Evolutionary conservation across 2,329 filamentous ascomycete species (phyloP).

Genomic region (Phialophora macrospora): DNA sequence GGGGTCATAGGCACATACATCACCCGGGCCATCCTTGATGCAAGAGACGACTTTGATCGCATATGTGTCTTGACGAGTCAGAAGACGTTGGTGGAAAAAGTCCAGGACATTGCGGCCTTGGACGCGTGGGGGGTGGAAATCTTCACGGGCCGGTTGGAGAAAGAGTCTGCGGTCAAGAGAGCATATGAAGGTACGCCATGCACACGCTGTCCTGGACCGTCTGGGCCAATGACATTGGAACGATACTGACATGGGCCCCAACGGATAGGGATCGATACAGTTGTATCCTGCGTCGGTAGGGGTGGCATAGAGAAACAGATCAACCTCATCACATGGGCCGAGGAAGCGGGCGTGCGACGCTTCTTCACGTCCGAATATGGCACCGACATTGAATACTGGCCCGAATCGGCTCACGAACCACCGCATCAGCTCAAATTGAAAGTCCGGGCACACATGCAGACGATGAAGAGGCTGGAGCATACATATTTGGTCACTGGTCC

Average conservation of each 20-base stretch:
- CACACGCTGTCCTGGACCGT: background rate
- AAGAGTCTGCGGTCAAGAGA: constrained; percentile 57
- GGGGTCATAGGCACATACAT: constrained; percentile 60
- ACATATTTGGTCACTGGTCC: constrained; percentile 74
- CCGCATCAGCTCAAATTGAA: constrained; percentile 73
- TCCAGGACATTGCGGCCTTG: constrained; percentile 54
- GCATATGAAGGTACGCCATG: constrained; percentile 57
- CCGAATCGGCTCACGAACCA: constrained; percentile 63
- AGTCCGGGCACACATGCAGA: constrained; percentile 64
- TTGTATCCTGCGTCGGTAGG: constrained; percentile 69
- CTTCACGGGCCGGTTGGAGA: constrained; percentile 61
- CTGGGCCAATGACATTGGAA: background rate
- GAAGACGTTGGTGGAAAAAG: constrained; percentile 58
- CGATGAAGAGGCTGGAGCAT: constrained; percentile 58
- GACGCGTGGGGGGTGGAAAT: constrained; percentile 58
- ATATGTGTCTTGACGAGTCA: constrained; percentile 64
- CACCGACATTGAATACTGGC: constrained; percentile 67
- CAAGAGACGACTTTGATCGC: constrained; percentile 53
- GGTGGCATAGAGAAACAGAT: constrained; percentile 66
- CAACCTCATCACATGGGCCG: constrained; percentile 65
- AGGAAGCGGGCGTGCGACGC: constrained; percentile 61
- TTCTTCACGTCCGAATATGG: constrained; percentile 73
- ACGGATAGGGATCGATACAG: constrained; percentile 60
- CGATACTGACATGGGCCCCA: background rate
- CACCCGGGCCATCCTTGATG: constrained; percentile 53